Base-by-base conservation (phyloP, 352 stramenopile genomes). In the Globisporangium heterothallicum region DNA sequence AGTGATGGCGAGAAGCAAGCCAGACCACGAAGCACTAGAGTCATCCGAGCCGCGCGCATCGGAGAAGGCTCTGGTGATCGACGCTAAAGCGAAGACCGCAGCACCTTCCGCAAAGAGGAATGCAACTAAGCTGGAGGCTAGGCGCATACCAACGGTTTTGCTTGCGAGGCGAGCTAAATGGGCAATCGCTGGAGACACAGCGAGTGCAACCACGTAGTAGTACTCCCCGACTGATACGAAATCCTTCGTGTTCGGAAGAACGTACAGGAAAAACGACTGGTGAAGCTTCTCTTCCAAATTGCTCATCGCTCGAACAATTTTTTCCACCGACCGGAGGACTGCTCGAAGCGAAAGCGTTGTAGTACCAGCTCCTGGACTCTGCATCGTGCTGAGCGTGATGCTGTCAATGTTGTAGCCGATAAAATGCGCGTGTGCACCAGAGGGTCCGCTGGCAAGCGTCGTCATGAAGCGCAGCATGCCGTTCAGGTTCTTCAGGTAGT, bases 221-320 rank as follows among this genome's bases (percentile, higher is more conserved):
- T 95, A 95, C 59, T 95, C 85, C 10, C 84, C 85, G 38, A 95
- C 78, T 0, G 84, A 94, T 10, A 95, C 78, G 54, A 95, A 95
- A 2, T 82, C 74, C 9, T 56, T 61, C 18, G 78, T 71, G 46
- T 65, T 88, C 6, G 80, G 80, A 2, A 95, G 66, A 26, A 94
- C 66, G 44, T 95, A 95, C 8, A 94, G 60, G 63, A 88, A 94
- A 46, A 92, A 95, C 32, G 84, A 94, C 58, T 93, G 84, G 49
- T 95, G 84, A 8, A 95, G 62, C 46, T 94, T 94, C 56, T 94
- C 84, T 55, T 94, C 85, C 36, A 92, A 30, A 50, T 95, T 95
- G 68, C 85, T 95, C 21, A 95, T 53, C 6, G 79, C 76, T 9
- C 85, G 84, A 22, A 94, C 53, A 9, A 88, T 53, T 42, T 86